Evolutionary conservation across 1,284 basidiomycete genomes (phyloP), one percentile per base, ranked within the genome.

Genomic region (Tilletia walkeri): DNA sequence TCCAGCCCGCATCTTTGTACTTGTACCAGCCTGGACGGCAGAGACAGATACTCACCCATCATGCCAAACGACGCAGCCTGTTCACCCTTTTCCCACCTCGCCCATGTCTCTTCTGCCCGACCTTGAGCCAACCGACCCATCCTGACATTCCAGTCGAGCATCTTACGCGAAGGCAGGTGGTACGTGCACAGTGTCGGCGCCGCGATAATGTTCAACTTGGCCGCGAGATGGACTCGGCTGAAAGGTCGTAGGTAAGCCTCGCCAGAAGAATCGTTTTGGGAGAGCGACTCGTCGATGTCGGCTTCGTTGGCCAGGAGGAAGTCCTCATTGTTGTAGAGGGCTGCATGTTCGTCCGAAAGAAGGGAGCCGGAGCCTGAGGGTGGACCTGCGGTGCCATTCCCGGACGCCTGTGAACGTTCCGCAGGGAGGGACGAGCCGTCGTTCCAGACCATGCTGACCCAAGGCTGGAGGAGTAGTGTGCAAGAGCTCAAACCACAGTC

Each of bases 391-490:
- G 36, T 16, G 39, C 49, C 50, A 5, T 66, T 67, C 34, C 65
- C 68, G 16, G 61, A 24, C 12, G 72, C 56, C 24, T 20, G 56
- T 4, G 24, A 24, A 18, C 56, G 56, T 36, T 61, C 56, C 14
- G 56, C 30, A 18, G 56, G 56, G 16, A 67, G 67, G 48, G 80
- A 84, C 7, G 77, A 80, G 4, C 84, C 84, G 72, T 85, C 84
- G 73, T 84, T 81, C 84, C 84, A 85, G 2, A 76, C 81, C 81
- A 83, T 82, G 20, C 78, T 76, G 45, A 83, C 76, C 81, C 81
- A 83, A 7, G 82, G 82, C 63, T 73, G 47, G 24, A 20, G 30
- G n/a, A 69, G 16, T 61, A 5, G 48, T n/a, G 12, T n/a, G 48
- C 48, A 49, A 12, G 12, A 12, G 12, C n/a, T 49, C n/a, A 14